Percentiles rank a stretch among this genome's conserved stretches.
These are phyloP conservation scores for Adenanthera pavonina DNA, from an alignment of 306 rosid species.

Conservation along the genomic window DNA sequence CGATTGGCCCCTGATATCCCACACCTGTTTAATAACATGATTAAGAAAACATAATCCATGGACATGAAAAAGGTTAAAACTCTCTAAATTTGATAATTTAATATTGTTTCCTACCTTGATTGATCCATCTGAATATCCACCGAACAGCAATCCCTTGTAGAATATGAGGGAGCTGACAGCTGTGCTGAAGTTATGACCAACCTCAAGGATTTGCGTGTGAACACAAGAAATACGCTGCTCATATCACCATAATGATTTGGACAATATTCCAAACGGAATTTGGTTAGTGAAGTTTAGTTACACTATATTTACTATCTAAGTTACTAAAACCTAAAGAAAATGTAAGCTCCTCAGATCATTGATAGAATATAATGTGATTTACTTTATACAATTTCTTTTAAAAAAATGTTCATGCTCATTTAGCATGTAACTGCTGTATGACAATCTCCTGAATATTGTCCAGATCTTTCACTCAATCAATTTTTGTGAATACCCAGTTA, in stretches of 20 bases:
- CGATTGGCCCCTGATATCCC: slow-evolving; percentile 79
- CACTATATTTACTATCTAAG: not conserved
- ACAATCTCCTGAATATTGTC: not conserved
- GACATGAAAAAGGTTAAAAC: slow-evolving; percentile 7
- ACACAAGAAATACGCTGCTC: slow-evolving; percentile 89
- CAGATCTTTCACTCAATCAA: not conserved
- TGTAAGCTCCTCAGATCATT: not conserved
- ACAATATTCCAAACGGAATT: slow-evolving; percentile 34
- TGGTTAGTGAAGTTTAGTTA: slow-evolving; percentile 37
- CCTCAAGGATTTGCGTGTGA: slow-evolving; percentile 82
- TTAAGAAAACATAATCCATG: slow-evolving; percentile 25
- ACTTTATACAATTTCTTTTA: not conserved
- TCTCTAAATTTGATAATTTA: slow-evolving; percentile 11
- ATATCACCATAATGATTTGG: slow-evolving; percentile 50
- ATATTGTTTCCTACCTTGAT: slow-evolving; percentile 59
- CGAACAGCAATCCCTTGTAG: slow-evolving; percentile 73
- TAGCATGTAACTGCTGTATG: not conserved
- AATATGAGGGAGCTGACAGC: slow-evolving; percentile 78
- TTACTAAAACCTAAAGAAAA: slow-evolving; percentile 20
- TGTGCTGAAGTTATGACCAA: slow-evolving; percentile 54
- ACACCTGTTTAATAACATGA: slow-evolving; percentile 53
- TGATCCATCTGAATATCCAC: slow-evolving; percentile 85
- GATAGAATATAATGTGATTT: too few relatives aligned
- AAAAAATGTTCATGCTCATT: not conserved
- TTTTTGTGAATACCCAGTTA: slow-evolving; percentile 1